Percentiles rank a stretch among this genome's conserved stretches.
Conservation (phyloP, 2,329 filamentous ascomycete species). For the Calycina marina region DNA sequence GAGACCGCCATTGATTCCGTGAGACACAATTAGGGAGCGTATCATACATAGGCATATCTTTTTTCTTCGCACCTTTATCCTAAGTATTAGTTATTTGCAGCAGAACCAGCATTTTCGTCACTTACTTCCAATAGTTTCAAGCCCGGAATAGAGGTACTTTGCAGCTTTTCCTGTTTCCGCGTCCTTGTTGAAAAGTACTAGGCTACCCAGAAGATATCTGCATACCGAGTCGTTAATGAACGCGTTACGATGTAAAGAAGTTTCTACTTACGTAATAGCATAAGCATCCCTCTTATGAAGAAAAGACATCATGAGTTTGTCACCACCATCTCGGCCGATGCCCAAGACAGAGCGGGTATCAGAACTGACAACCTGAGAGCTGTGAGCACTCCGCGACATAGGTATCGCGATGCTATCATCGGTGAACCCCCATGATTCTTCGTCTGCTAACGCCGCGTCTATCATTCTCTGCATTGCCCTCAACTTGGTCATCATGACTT, state of each 20-base stretch:
- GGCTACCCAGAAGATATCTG: slow-evolving; percentile 19
- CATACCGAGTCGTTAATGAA: slow-evolving; percentile 1
- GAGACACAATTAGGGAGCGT: slow-evolving; percentile 15
- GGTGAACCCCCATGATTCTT: slow-evolving; percentile 20
- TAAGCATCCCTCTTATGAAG: slow-evolving; percentile 44
- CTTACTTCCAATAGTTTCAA: too few relatives aligned
- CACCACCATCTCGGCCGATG: slow-evolving; percentile 28
- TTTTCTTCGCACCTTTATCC: too few relatives aligned
- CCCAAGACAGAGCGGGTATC: slow-evolving; percentile 44
- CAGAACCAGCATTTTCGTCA: too few relatives aligned
- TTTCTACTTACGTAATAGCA: slow-evolving; percentile 16
- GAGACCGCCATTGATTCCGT: slow-evolving; percentile 19
- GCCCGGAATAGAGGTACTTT: slow-evolving; percentile 42
- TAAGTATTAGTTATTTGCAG: slow-evolving; percentile 2
- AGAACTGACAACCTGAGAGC: slow-evolving; percentile 35
- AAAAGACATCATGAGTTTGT: slow-evolving; percentile 45
- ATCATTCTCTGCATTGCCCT: slow-evolving; percentile 44
- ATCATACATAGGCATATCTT: slow-evolving; percentile 14
- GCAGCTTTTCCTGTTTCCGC: slow-evolving; percentile 38
- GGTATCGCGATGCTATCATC: slow-evolving; percentile 37
- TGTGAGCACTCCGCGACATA: slow-evolving; percentile 34
- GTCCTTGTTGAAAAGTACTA: slow-evolving; percentile 30
- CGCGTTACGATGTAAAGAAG: not conserved
- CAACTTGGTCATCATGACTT: slow-evolving; percentile 44
- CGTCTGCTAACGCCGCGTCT: slow-evolving; percentile 34